Evolutionary conservation across 2,329 filamentous ascomycete species (phyloP), one percentile per base, ranked within the genome.

Genomic region (Tolypocladium capitatum): DNA sequence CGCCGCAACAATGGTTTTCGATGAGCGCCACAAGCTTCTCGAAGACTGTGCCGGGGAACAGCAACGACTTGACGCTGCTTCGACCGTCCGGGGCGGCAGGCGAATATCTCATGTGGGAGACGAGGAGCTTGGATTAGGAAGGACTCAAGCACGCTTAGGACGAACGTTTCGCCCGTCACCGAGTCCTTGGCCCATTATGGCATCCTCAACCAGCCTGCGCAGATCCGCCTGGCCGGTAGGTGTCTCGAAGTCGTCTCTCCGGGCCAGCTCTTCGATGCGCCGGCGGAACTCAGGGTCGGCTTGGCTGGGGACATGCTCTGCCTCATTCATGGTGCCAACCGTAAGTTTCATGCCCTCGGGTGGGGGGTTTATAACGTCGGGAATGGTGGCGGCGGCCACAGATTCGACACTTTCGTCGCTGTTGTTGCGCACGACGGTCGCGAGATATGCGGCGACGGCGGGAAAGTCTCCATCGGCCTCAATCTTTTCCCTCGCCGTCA

Each of bases 201-300:
- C 89, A 58, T 96, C 88, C 54, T 84, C 78, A 6, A 98, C 81
- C 51, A 98, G 69, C 54, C 79, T 75, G 51, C 89, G 77, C 58
- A 98, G 67, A 60, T 90, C 81, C 21, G 75, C 76, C 66, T 98
- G 92, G 4, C 85, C 86, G 50, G 84, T 80, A 47, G 86, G 81
- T 5, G 81, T 84, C 56, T 91, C 74, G 58, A 96, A 94, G 60
- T 97, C 89, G 24, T 84, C 81, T 36, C 88, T 75, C 33, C 83
- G 76, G 2, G 92, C 90, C 50, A 98, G 68, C 65, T 95, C 85
- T 59, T 97, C 89, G 60, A 98, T 97, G 46, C 86, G 76, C 55
- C 84, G 74, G 60, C 84, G 80, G 55, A 98, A 87, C 55, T 90
- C 89, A 1, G 86, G 81, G 60, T 97, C 89, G 9, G 83, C 78